Percentiles rank a stretch among this genome's conserved stretches.
Conservation (phyloP, 345 rosid species). For the Citrus medica region DNA sequence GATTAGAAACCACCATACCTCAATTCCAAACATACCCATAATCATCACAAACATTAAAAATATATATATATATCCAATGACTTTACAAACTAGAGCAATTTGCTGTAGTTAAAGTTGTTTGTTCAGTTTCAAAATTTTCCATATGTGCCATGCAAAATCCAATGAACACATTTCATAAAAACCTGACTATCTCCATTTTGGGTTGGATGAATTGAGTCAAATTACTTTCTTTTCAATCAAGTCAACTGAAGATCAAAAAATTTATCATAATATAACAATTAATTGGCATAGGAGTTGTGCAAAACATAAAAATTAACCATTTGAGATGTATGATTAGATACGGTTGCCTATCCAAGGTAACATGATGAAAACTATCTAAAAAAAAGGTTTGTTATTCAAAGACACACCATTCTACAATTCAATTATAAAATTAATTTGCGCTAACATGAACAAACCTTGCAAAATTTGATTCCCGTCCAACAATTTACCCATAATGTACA, state of each 20-base stretch:
- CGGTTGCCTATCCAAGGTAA: background rate
- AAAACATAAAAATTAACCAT: background rate
- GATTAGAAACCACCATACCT: too few species aligned
- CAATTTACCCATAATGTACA: slow-evolving; percentile 52
- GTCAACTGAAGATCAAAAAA: background rate
- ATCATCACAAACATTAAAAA: too few species aligned
- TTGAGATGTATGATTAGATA: background rate
- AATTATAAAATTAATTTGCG: too few species aligned
- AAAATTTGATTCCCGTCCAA: slow-evolving; percentile 18
- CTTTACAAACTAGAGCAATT: background rate
- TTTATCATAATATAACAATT: background rate
- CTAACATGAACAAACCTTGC: slow-evolving; percentile 37
- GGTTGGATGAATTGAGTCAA: background rate
- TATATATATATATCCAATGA: background rate
- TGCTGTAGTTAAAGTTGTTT: background rate
- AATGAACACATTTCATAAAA: background rate
- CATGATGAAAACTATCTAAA: background rate
- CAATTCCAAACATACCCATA: too few species aligned
- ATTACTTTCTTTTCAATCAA: background rate
- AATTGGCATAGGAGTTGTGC: background rate
- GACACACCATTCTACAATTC: too few species aligned
- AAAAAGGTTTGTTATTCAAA: too few species aligned
- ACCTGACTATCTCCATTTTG: background rate
- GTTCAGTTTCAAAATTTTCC: background rate
- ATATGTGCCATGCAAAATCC: background rate